phyloP scores from a whole-genome alignment of 176 grass and related monocot genomes.

The Musa troglodytarum region DNA sequence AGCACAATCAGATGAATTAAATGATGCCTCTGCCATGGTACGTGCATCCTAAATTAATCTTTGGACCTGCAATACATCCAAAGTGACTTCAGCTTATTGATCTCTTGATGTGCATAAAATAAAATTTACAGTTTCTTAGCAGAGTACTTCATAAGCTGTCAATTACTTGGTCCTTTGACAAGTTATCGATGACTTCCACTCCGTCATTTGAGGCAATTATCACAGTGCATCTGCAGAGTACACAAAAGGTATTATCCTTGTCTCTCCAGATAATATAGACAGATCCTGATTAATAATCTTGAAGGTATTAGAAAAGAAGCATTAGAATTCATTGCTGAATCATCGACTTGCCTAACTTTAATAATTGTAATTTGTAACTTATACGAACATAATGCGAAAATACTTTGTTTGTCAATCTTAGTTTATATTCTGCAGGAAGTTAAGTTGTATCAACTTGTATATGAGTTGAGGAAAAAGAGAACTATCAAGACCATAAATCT shows the following conservation, averaged over 20 bases:
- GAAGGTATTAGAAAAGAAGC: too few species aligned
- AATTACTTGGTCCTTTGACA: background rate
- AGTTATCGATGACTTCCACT: conserved; percentile 53
- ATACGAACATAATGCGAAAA: too few species aligned
- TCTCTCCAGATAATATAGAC: too few species aligned
- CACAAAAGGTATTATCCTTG: background rate
- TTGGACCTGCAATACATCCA: background rate
- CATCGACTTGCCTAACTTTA: too few species aligned
- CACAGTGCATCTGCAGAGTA: conserved; percentile 42
- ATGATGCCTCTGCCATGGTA: background rate
- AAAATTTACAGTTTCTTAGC: too few species aligned
- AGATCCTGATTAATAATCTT: too few species aligned
- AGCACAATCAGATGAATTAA: background rate
- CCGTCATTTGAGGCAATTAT: conserved; percentile 55
- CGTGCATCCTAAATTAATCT: background rate
- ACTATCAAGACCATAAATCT: background rate
- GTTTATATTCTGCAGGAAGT: background rate
- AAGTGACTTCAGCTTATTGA: background rate
- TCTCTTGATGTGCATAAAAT: too few species aligned
- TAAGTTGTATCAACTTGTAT: background rate
- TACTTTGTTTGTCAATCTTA: too few species aligned
- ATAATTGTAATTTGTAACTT: too few species aligned
- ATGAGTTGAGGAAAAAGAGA: background rate
- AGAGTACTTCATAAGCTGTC: background rate
- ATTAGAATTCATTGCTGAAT: too few species aligned